phyloP scores from a whole-genome alignment of 2,329 filamentous ascomycete species.

The Coleophoma eucalyptorum region DNA sequence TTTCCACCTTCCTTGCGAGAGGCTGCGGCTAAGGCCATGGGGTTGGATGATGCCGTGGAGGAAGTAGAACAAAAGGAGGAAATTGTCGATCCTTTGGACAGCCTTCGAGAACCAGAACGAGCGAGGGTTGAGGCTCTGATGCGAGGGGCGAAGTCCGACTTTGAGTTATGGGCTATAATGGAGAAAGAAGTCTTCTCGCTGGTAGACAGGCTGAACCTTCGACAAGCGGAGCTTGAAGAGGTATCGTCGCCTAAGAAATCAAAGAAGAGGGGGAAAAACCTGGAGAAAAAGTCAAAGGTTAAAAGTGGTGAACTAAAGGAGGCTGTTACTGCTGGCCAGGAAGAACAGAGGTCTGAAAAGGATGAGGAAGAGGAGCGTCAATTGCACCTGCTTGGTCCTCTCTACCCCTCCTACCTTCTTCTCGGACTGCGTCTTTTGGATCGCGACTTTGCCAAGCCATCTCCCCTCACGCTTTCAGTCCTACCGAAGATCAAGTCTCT shows the following conservation, averaged over 20 bases:
- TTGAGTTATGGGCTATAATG: conserved; percentile 63
- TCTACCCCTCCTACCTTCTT: conserved; percentile 60
- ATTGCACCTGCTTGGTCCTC: conserved; percentile 55
- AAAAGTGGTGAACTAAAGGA: neutral
- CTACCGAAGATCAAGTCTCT: conserved; percentile 65
- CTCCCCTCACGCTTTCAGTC: conserved; percentile 54
- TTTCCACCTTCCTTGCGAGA: conserved; percentile 25
- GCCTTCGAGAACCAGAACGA: conserved; percentile 39
- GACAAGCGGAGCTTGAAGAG: conserved; percentile 17
- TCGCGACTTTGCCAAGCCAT: conserved; percentile 51
- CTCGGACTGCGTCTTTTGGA: conserved; percentile 54
- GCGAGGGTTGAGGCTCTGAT: conserved; percentile 51
- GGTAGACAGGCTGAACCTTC: conserved; percentile 51
- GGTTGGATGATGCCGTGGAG: conserved; percentile 10
- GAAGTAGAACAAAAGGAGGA: conserved; percentile 5
- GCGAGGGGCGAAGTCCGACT: conserved; percentile 52
- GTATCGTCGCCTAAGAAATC: neutral
- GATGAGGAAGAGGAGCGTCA: neutral
- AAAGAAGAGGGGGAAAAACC: conserved; percentile 5
- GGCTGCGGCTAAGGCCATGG: conserved; percentile 25
- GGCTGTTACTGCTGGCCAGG: neutral
- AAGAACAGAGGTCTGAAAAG: neutral
- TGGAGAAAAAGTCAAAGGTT: conserved; percentile 4
- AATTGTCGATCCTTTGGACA: conserved; percentile 11
- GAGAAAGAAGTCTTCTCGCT: conserved; percentile 63